Base-by-base conservation (phyloP, 2,329 filamentous ascomycete species). In the Cladophialophora carrionii region DNA sequence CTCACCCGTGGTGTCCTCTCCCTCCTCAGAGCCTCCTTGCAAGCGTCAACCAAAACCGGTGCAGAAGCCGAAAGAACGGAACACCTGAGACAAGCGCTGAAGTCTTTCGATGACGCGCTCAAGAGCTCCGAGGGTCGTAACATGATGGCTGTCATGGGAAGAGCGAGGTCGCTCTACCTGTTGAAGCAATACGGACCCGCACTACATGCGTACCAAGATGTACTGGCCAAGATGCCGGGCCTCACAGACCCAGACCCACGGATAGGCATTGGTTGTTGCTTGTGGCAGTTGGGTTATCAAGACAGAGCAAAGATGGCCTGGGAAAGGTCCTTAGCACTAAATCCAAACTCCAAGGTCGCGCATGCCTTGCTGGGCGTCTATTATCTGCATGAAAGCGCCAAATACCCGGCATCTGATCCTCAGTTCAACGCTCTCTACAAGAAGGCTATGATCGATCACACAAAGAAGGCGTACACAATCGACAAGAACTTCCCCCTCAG, bases 261-360 rank as follows among this genome's bases (percentile, higher is more conserved):
- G 72, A 94, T 99, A 71, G 95, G 95, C 62, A 94, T 99, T 73
- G 95, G 95, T 53, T 95, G 92, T 78, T 99, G 95, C 81, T 89
- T 97, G 76, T 99, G 96, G 95, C 91, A 96, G 77, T 83, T 99
- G 31, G 93, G 93, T 10, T 92, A 91, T 81, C 97, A 96, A 77
- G 91, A 96, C 37, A 92, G 96, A 73, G 95, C 96, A 7, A 94
- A 91, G 74, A 81, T 83, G 55, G 94, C 95, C 12, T 99, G 95
- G 95, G 90, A 96, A 74, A 85, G 95, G 68, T 88, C 90, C 12
- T 79, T 97, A 31, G 91, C 67, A 9, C 52, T 83, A 76, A 88
- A 88, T 73, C 88, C 91, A 0, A 85, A 92, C 26, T 96, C 92
- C 24, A 97, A 96, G 79, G 87, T 92, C 67, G 93, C 93, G 57